Conservation (phyloP, 2,329 filamentous ascomycete genomes). For the Ophiostoma triangulosporum region DNA sequence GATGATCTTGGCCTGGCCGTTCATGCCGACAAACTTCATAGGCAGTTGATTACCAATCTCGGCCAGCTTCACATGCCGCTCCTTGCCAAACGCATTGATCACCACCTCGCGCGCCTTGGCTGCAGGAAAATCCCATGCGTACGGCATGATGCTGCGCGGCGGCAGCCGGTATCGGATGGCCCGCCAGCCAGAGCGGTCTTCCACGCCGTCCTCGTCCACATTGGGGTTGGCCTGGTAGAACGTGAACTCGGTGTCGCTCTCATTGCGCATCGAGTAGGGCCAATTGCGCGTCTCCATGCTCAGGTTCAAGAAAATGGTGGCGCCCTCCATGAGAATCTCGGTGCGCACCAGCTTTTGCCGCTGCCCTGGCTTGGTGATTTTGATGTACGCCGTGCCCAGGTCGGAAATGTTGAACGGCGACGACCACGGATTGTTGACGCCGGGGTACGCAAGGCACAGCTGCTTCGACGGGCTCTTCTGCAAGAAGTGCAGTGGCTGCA, state of each 20-base stretch:
- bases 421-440: constrained; percentile 93
- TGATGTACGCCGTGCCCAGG: constrained; percentile 82
- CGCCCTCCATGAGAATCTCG: constrained; percentile 82
- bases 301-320: constrained; percentile 85
- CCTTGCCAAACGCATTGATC: constrained; percentile 62
- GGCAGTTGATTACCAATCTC: constrained; percentile 95
- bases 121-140: constrained; percentile 97
- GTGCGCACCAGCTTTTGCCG: constrained; percentile 77
- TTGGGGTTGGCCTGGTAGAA: constrained; percentile 95
- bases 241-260: constrained; percentile 90
- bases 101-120: constrained; percentile 93
- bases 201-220: constrained; percentile 74
- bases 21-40: constrained; percentile 66
- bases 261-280: constrained; percentile 98
- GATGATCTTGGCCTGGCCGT: constrained; percentile 70
- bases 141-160: constrained; percentile 94
- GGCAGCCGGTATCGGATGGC: constrained; percentile 87
- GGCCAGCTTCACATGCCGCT: constrained; percentile 84
- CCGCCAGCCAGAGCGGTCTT: constrained; percentile 78
- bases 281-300: constrained; percentile 87
- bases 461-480: constrained; percentile 76
- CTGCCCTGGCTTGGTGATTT: constrained; percentile 81
- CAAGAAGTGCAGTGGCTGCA: constrained; percentile 81
- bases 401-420: constrained; percentile 97
- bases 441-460: constrained; percentile 81